Evolutionary conservation across 1,284 basidiomycete genomes (phyloP).

Genomic region (Rhodotorula sp.): DNA sequence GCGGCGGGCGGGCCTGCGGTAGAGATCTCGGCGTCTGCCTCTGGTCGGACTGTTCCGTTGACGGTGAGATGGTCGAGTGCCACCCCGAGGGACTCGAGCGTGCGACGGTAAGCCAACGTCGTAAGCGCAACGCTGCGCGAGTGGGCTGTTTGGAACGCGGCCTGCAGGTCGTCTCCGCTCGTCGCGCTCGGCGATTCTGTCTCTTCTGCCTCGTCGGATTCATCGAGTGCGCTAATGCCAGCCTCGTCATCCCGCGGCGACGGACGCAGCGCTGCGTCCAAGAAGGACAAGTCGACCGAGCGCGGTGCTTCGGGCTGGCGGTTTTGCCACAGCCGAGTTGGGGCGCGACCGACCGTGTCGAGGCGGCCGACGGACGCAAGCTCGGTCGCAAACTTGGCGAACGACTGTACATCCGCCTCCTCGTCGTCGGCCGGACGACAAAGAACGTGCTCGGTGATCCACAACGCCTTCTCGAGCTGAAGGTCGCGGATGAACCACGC

Average conservation of each 20-base stretch:
- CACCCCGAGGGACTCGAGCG: conserved; percentile 8
- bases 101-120: conserved; percentile 8
- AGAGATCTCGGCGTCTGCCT: background rate
- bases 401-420: background rate
- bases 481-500: conserved; percentile 67
- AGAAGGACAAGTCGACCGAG: background rate
- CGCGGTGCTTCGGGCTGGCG: background rate
- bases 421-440: background rate
- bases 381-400: conserved; percentile 5
- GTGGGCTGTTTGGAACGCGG: background rate
- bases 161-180: background rate
- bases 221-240: background rate
- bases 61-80: conserved; percentile 13
- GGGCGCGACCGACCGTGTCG: background rate
- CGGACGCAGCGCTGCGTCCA: background rate
- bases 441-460: conserved; percentile 76
- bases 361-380: background rate
- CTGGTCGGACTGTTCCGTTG: background rate
- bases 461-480: conserved; percentile 78
- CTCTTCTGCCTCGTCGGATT: background rate
- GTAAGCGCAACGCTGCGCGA: conserved; percentile 6
- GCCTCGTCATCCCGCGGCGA: conserved; percentile 53
- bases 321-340: background rate
- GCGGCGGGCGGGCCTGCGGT: background rate
- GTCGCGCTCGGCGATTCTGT: background rate